Evolutionary conservation across 2,329 filamentous ascomycete species (phyloP), one percentile per base, ranked within the genome.

Genomic region (Allantophomopsis lycopodina): DNA sequence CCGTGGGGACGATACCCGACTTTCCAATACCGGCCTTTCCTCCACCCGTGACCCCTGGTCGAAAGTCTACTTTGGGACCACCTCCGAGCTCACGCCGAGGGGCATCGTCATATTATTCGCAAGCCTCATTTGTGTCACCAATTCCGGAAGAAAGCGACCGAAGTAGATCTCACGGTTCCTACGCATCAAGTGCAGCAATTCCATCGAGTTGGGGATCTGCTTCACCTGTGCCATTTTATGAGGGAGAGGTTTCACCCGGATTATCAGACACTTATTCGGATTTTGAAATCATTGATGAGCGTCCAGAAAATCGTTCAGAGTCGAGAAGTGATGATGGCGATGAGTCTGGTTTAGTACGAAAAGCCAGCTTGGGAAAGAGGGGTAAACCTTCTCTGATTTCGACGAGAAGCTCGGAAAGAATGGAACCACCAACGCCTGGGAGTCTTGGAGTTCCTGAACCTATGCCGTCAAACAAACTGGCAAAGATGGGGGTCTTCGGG

Each of bases 131-230:
- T 43, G 79, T 87, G 18, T 82, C 82, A 0, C 81, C 83, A 0
- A 87, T 88, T 39, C 79, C 77, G 1, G 83, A 87, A 55, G 82
- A 87, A 53, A 73, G 69, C 45, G 67, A 72, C 0, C 64, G 61
- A 37, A 50, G 57, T 17, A 51, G 68, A 17, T 62, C 68, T 1
- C 71, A 75, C 52, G 66, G 66, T 20, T 85, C 82, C 0, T 79
- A 74, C 50, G 81, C 75, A 16, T 86, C 83, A 2, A 86, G 80
- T 48, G 72, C 76, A 30, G 80, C 73, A 1, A 83, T 86, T 55
- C 81, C 82, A 1, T 72, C 76, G 15, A 76, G 66, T 48, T 86
- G 79, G 73, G 73, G 66, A 4, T 70, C 65, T 4, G 54, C 59
- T 11, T 70, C 69, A 1, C 63, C 64, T 2, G 55, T 42, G 44